Base-by-base conservation (phyloP, 2,329 filamentous ascomycete species). In the Calonectria henricotiae region DNA sequence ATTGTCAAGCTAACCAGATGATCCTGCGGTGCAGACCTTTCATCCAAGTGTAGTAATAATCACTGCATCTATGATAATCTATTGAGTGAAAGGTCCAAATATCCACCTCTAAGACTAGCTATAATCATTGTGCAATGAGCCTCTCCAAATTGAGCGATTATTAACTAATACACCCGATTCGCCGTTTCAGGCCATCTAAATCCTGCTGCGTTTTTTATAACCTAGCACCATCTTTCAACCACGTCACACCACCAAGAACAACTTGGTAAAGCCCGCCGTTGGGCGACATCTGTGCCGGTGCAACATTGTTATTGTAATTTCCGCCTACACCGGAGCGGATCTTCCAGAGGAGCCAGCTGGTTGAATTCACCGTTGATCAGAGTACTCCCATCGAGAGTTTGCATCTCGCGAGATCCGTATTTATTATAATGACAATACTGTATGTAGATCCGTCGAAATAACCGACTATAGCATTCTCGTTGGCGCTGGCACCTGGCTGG, bases 291-390 rank as follows among this genome's bases (percentile, higher is more conserved):
- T 55, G 51, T 5, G 51, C 39, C 4, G 51, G 51, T 13, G 51
- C 51, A 20, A 55, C n/a, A 2, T 55, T 55, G n/a, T 55, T 55
- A n/a, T 55, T 55, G 20, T 37, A 55, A 15, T 55, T 55, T 15
- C 51, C 51, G 23, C 51, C 51, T 25, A n/a, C 32, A 13, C 51
- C 51, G 1, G 51, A 55, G 13, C 32, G 51, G n/a, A 55, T 25
- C 25, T 5, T 55, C 51, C 51, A 58, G 51, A 15, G 51, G 51
- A 17, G 51, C 51, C 12, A 58, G 51, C 7, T 58, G 32, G 13
- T 58, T 58, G 12, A 58, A 58, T 37, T 58, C 51, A 15, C 51
- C 51, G 13, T 58, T 20, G 4, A 58, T 11, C 12, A 12, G 32
- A 23, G 20, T 23, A 32, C 37, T 55, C 37, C 32, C 51, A 2